Evolutionary conservation across 2,329 filamentous ascomycete species (phyloP).

Genomic region (Amylocarpus encephaloides): DNA sequence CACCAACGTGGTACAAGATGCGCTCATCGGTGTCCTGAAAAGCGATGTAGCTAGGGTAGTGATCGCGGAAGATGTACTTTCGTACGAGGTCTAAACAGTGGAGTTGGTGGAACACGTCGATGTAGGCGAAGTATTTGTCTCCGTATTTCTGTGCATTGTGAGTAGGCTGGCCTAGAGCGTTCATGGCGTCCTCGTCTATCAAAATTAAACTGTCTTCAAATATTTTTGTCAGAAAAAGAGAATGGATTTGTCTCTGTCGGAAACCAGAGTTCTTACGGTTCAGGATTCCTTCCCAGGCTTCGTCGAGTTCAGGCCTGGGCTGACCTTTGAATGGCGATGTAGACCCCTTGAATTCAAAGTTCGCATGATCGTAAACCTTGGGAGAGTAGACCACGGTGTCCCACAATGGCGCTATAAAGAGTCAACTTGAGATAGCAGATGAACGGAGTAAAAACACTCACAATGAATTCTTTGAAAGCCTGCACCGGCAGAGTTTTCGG

Average conservation of each 20-base stretch:
- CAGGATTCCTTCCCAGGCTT: background rate
- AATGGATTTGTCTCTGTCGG: too few species aligned
- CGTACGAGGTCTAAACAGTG: background rate
- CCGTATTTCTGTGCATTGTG: background rate
- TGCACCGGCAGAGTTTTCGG: too few species aligned
- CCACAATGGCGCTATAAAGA: too few species aligned
- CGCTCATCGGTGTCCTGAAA: background rate
- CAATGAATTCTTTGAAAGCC: too few species aligned
- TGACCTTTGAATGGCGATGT: background rate
- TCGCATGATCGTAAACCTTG: too few species aligned
- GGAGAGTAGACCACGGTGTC: too few species aligned
- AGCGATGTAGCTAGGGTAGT: background rate
- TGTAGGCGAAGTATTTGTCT: background rate
- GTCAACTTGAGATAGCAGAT: too few species aligned
- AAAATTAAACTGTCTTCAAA: too few species aligned
- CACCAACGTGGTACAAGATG: background rate
- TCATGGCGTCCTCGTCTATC: too few species aligned
- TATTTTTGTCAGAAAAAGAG: background rate
- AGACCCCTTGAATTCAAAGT: background rate
- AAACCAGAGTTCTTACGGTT: background rate
- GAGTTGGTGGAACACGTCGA: slow-evolving; percentile 1
- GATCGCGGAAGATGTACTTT: background rate
- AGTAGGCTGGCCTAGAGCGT: background rate
- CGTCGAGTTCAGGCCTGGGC: background rate
- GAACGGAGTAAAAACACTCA: too few species aligned